Evolutionary conservation across 345 rosid genomes (phyloP).

Genomic region (Arabis hirsuta): DNA sequence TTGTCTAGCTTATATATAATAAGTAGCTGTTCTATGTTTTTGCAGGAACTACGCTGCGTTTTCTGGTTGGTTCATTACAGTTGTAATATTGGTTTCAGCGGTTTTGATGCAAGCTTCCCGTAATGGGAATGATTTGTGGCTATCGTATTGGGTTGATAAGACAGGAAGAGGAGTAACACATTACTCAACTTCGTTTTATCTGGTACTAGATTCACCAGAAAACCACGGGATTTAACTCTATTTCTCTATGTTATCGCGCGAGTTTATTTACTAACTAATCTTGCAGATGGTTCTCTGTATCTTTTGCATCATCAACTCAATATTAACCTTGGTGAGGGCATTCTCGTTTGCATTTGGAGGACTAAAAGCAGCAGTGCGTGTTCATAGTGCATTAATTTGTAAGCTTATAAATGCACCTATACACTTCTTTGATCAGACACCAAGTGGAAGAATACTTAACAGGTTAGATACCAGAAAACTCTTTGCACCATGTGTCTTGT

Average conservation of each 20-base stretch:
- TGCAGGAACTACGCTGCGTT: constrained; percentile 81
- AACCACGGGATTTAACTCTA: constrained; percentile 19
- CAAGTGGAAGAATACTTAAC: constrained; percentile 94
- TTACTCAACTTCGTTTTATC: constrained; percentile 73
- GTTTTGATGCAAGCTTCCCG: constrained; percentile 94
- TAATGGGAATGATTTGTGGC: constrained; percentile 92
- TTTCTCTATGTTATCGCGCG: background rate
- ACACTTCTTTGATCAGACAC: constrained; percentile 91
- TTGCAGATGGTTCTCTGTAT: constrained; percentile 73
- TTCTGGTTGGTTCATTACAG: constrained; percentile 73
- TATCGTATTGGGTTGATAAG: constrained; percentile 89
- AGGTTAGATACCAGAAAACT: constrained; percentile 53
- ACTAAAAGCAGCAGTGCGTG: constrained; percentile 71
- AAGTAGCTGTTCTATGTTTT: constrained; percentile 11
- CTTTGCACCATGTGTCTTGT: constrained; percentile 22
- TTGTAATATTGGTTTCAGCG: constrained; percentile 71
- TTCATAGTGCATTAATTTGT: constrained; percentile 66
- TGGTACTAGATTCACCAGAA: constrained; percentile 52
- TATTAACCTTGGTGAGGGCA: constrained; percentile 80
- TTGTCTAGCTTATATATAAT: background rate
- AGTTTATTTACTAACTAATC: constrained; percentile 23
- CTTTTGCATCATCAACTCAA: constrained; percentile 76
- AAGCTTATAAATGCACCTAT: constrained; percentile 82
- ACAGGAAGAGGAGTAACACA: constrained; percentile 54
- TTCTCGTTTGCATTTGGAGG: constrained; percentile 97